Evolutionary conservation across 257 asterid species (phyloP).

Genomic region (Primulina huaijiensis): DNA sequence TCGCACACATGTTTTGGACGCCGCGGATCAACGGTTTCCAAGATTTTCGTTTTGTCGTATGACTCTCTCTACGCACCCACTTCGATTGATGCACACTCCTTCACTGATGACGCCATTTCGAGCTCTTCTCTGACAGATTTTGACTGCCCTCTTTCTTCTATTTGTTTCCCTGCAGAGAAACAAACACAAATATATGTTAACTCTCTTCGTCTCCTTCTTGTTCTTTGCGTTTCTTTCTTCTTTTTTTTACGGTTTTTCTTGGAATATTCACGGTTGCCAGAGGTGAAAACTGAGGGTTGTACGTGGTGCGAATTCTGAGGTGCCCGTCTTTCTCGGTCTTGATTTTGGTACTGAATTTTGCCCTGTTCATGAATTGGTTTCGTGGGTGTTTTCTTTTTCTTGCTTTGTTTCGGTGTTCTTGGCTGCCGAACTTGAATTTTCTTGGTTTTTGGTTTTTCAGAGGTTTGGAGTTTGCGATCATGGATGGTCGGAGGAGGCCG

Average conservation of each 20-base stretch:
- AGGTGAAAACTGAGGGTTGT: conserved; percentile 5
- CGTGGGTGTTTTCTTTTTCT: background rate
- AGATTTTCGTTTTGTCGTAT: conserved; percentile 29
- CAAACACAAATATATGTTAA: background rate
- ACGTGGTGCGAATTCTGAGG: conserved; percentile 31
- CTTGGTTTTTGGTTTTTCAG: conserved; percentile 7
- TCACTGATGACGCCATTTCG: conserved; percentile 24
- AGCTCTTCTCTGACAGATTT: conserved; percentile 26
- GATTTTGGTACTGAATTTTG: conserved; percentile 12
- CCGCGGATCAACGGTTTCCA: conserved; percentile 12
- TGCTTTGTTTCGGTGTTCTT: background rate
- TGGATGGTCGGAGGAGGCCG: conserved; percentile 41
- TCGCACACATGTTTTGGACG: background rate
- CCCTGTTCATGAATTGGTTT: conserved; percentile 6
- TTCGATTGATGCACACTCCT: background rate
- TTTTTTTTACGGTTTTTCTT: conserved; percentile 22
- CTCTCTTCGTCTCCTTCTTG: background rate
- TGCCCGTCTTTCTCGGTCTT: conserved; percentile 18
- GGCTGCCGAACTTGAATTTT: background rate
- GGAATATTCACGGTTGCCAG: conserved; percentile 21
- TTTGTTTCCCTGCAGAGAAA: conserved; percentile 15
- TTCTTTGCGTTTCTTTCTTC: too few relatives aligned
- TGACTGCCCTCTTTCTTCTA: conserved; percentile 18
- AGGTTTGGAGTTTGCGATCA: conserved; percentile 24
- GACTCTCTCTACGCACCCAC: background rate